phyloP scores from a whole-genome alignment of 164 flowering plant genomes.

The Akebia trifoliata region DNA sequence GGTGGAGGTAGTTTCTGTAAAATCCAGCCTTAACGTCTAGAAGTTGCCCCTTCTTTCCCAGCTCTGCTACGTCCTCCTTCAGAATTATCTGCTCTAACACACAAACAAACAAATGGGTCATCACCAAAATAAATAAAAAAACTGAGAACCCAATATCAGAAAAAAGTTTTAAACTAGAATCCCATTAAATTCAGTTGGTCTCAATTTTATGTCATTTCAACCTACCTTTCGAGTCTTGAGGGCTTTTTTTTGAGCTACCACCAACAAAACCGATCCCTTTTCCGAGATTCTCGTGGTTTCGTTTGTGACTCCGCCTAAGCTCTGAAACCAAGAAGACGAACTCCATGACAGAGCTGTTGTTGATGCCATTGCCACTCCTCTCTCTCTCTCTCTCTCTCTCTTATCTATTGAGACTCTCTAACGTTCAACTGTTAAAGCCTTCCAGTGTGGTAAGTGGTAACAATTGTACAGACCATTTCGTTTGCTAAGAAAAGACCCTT shows the following conservation, averaged over 20 bases:
- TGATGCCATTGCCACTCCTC: constrained; percentile 21
- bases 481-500: not conserved
- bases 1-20: constrained; percentile 68
- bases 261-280: constrained; percentile 20
- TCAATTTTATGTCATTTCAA: not conserved
- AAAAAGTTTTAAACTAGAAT: not conserved
- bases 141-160: not conserved
- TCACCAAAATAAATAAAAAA: not conserved
- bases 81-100: constrained; percentile 51
- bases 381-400: constrained; percentile 10
- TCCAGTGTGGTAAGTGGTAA: no score
- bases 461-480: no score
- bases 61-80: constrained; percentile 64
- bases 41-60: constrained; percentile 79
- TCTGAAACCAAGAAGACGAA: constrained; percentile 38
- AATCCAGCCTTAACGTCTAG: constrained; percentile 78
- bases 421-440: not conserved
- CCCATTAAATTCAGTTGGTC: not conserved
- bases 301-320: constrained; percentile 18
- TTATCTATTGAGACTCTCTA: not conserved
- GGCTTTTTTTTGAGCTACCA: constrained; percentile 74
- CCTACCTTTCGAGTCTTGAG: constrained; percentile 58
- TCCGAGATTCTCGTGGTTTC: constrained; percentile 23
- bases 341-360: constrained; percentile 56
- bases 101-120: constrained; percentile 4